These are phyloP conservation scores for Plasmopara viticola DNA, from an alignment of 352 stramenopile species.

Conservation along the genomic window DNA sequence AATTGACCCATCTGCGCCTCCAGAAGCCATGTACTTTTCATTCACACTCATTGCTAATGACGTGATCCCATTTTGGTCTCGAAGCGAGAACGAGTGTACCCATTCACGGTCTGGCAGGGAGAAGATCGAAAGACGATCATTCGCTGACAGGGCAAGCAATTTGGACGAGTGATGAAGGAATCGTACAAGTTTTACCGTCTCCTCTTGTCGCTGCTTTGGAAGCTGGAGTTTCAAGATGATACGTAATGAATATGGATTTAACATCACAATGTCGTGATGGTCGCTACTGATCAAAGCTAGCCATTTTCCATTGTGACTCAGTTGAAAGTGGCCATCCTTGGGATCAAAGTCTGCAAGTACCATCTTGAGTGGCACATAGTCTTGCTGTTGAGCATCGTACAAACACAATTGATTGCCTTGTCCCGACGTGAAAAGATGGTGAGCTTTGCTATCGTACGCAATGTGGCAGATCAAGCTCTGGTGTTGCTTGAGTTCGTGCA, in stretches of 20 bases:
- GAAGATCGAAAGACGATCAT: conserved; percentile 53
- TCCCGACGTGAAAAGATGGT: conserved; percentile 46
- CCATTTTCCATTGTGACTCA: conserved; percentile 38
- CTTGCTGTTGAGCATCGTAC: conserved; percentile 40
- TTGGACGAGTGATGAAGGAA: conserved; percentile 46
- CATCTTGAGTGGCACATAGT: conserved; percentile 66
- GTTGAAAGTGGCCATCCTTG: conserved; percentile 23
- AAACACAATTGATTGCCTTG: conserved; percentile 59
- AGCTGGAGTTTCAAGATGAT: conserved; percentile 33
- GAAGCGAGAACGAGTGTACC: conserved; percentile 47
- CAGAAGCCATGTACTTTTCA: conserved; percentile 60
- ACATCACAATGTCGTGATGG: conserved; percentile 25
- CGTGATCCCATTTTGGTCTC: conserved; percentile 47
- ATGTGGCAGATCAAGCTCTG: conserved; percentile 56
- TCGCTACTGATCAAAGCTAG: conserved; percentile 30
- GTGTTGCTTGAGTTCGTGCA: conserved; percentile 85
- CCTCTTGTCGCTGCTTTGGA: conserved; percentile 16
- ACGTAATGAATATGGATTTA: conserved; percentile 34
- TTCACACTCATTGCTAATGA: conserved; percentile 46
- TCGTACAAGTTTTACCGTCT: conserved; percentile 30
- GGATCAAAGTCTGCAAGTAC: conserved; percentile 41
- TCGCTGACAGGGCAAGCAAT: conserved; percentile 42
- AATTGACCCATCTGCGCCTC: conserved; percentile 46
- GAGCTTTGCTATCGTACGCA: conserved; percentile 37
- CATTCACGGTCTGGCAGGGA: conserved; percentile 26